Base-by-base conservation (phyloP, 441 rosid species). In the Jatropha podagrica region DNA sequence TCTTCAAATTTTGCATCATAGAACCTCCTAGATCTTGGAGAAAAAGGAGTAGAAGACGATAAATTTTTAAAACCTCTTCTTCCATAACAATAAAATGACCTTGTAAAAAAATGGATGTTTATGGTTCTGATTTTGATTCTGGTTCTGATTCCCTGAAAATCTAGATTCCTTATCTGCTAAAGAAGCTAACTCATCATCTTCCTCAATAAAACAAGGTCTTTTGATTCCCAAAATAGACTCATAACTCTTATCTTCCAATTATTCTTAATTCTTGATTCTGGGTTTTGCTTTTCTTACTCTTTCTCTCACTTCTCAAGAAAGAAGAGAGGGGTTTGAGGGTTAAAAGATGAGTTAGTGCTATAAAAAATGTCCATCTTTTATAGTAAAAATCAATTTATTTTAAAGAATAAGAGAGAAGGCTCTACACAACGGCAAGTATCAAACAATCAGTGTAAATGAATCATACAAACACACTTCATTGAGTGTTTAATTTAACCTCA, bases 101-200 rank as follows among this genome's bases (percentile, higher is more conserved):
- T 75, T 0, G 89, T 79, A 65, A 82, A 74, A 65, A 81, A 80
- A n/a, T 0, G 83, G 69, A 41, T 66, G 62, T 13, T 58, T 7
- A 32, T 58, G 62, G 3, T 65, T 9, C 10, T 58, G 62, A 15
- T 58, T 32, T 4, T 55, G 63, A 15, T 26, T 26, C 14, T 10
- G 0, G 0, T 20, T 65, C 7, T 64, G 65, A 60, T 76, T 65
- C 49, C 84, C 86, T 1, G 86, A 87, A 71, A 79, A 81, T 74
- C 90, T 89, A 74, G 85, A 86, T 74, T 88, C 88, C 76, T 76
- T 64, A 46, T 81, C 93, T 10, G 86, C 87, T 14, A 86, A 64
- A 37, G 91, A 87, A 64, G 88, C 91, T 76, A 89, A 69, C n/a
- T 91, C 91, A 73, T 85, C 83, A 64, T 87, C 88, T 46, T 83